These are phyloP conservation scores for Russula abietina DNA, from an alignment of 768 basidiomycete genomes.

Conservation along the genomic window DNA sequence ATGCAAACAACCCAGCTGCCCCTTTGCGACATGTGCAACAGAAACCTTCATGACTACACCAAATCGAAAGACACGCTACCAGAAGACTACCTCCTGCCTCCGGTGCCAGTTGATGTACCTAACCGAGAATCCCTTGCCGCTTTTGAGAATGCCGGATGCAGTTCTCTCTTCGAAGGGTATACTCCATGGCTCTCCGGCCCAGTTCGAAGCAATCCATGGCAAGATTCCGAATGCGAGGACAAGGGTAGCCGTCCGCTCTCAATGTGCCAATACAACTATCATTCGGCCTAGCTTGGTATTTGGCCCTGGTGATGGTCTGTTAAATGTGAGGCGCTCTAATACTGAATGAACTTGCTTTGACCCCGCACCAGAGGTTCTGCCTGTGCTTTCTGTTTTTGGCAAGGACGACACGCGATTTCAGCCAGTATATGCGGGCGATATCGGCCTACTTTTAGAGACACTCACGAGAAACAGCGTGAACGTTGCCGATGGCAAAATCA, in stretches of 20 bases:
- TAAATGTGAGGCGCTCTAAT: slow-evolving; percentile 44
- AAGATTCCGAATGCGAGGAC: slow-evolving; percentile 54
- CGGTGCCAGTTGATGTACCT: slow-evolving; percentile 51
- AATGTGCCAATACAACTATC: slow-evolving; percentile 49
- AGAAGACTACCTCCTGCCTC: slow-evolving; percentile 39
- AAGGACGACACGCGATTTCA: slow-evolving; percentile 64
- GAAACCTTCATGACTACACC: slow-evolving; percentile 43
- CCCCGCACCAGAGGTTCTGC: slow-evolving; percentile 52
- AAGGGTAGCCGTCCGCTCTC: slow-evolving; percentile 47
- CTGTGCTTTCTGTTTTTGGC: slow-evolving; percentile 71
- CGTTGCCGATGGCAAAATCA: slow-evolving; percentile 38
- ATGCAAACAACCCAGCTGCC: slow-evolving; percentile 25
- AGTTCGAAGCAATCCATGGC: slow-evolving; percentile 48
- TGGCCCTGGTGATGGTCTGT: slow-evolving; percentile 71
- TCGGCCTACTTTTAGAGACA: slow-evolving; percentile 57
- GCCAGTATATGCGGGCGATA: slow-evolving; percentile 66
- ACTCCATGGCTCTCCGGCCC: slow-evolving; percentile 53
- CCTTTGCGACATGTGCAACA: slow-evolving; percentile 43
- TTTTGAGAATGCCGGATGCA: slow-evolving; percentile 51
- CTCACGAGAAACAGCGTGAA: slow-evolving; percentile 42
- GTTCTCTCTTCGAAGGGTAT: slow-evolving; percentile 68
- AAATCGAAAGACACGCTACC: slow-evolving; percentile 30
- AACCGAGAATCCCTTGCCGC: slow-evolving; percentile 43
- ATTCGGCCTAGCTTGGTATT: slow-evolving; percentile 70
- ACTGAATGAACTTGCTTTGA: neutral